Evolutionary conservation across 83 land plant species (phyloP).

Genomic region (Larix sibirica): DNA sequence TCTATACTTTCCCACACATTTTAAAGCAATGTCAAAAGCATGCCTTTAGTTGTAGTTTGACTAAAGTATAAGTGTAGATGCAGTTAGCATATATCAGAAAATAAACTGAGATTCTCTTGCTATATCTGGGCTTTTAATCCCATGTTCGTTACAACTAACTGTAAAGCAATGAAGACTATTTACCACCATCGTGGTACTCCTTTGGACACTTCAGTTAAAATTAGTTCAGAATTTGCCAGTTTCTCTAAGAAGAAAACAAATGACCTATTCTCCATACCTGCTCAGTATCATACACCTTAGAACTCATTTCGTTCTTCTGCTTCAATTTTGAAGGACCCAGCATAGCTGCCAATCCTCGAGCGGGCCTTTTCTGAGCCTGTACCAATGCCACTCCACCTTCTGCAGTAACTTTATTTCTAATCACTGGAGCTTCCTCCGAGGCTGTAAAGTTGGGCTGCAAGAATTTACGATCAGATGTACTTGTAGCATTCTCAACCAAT

Average conservation of each 20-base stretch:
- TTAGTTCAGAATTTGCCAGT: background rate
- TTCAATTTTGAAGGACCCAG: conserved; percentile 46
- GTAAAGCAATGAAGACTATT: background rate
- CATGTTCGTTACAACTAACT: background rate
- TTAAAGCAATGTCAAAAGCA: background rate
- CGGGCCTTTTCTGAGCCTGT: conserved; percentile 49
- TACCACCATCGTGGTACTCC: background rate
- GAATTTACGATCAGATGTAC: background rate
- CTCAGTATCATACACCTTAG: conserved; percentile 29
- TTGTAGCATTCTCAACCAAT: background rate
- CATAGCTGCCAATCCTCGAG: conserved; percentile 59
- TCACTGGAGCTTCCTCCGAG: background rate
- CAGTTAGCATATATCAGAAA: background rate
- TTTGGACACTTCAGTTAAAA: background rate
- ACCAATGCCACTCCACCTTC: conserved; percentile 41
- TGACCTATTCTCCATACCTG: conserved; percentile 16
- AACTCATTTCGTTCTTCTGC: conserved; percentile 27
- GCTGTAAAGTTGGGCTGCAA: background rate
- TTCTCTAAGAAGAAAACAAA: background rate
- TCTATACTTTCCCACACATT: background rate
- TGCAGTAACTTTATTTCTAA: background rate
- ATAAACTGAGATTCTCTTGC: background rate
- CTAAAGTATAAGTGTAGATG: background rate
- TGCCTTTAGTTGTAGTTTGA: too few relatives aligned
- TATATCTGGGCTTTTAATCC: too few relatives aligned